A percentile compares a stretch with the other conserved stretches of the same genome.
phyloP scores from a whole-genome alignment of 1,139 yeast genomes.

The Fermentozyma sake region DNA sequence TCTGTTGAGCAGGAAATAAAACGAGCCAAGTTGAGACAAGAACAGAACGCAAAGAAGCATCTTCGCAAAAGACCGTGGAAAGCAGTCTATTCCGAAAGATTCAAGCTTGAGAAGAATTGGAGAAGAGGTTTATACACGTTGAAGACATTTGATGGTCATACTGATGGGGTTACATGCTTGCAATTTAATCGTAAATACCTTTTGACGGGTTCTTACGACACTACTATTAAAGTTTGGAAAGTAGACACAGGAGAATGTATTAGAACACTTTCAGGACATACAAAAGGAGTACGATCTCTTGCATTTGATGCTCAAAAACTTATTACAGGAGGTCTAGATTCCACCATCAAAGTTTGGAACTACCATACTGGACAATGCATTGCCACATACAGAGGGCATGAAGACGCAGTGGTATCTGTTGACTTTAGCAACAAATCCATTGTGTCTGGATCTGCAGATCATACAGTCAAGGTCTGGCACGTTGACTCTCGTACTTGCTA shows the following conservation, averaged over 20 bases:
- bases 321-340: slow-evolving; percentile 88
- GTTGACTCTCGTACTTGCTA: slow-evolving; percentile 90
- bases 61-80: slow-evolving; percentile 77
- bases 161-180: slow-evolving; percentile 80
- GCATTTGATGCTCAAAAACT: slow-evolving; percentile 84
- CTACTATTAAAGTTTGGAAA: slow-evolving; percentile 88
- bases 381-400: slow-evolving; percentile 90
- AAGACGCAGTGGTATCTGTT: slow-evolving; percentile 78
- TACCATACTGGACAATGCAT: slow-evolving; percentile 91
- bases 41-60: slow-evolving; percentile 2
- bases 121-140: slow-evolving; percentile 69
- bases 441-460: slow-evolving; percentile 91
- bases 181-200: slow-evolving; percentile 73
- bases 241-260: slow-evolving; percentile 71
- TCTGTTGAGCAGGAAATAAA: slow-evolving; percentile 11
- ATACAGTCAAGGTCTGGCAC: slow-evolving; percentile 92
- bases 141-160: slow-evolving; percentile 74
- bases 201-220: slow-evolving; percentile 90
- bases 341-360: slow-evolving; percentile 93
- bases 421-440: slow-evolving; percentile 76
- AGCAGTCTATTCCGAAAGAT: slow-evolving; percentile 87
- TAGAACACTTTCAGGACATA: slow-evolving; percentile 78
- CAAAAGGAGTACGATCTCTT: slow-evolving; percentile 77
- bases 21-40: slow-evolving; percentile 2
- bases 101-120: slow-evolving; percentile 91